Conservation (phyloP, 306 rosid genomes). For the Arachis stenosperma region DNA sequence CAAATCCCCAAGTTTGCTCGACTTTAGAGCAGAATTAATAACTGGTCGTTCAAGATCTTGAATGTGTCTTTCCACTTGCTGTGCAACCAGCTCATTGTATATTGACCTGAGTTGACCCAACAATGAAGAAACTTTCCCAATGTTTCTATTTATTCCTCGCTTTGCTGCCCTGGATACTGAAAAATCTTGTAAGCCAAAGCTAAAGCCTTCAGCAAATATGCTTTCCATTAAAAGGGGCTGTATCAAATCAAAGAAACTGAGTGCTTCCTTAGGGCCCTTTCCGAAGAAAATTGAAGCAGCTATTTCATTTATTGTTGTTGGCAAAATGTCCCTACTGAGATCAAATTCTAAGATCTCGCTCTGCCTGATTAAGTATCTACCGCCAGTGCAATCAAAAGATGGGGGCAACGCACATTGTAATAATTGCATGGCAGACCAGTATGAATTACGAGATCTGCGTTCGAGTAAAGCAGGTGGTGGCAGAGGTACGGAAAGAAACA, state of each 20-base stretch:
- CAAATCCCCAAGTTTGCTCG: constrained; percentile 70
- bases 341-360: constrained; percentile 72
- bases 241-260: constrained; percentile 65
- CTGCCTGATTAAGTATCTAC: constrained; percentile 56
- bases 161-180: constrained; percentile 53
- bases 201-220: constrained; percentile 79
- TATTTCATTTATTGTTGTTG: constrained; percentile 70
- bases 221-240: constrained; percentile 95
- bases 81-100: constrained; percentile 70
- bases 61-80: constrained; percentile 71
- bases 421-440: constrained; percentile 84
- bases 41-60: constrained; percentile 58
- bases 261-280: constrained; percentile 79
- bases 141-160: constrained; percentile 47
- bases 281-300: constrained; percentile 79
- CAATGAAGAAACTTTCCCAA: constrained; percentile 60
- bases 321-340: constrained; percentile 52
- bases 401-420: constrained; percentile 77
- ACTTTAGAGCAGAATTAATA: constrained; percentile 57
- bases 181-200: constrained; percentile 82
- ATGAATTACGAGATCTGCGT: constrained; percentile 50
- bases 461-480: constrained; percentile 69
- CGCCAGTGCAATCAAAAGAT: constrained; percentile 65
- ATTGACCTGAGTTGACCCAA: constrained; percentile 65
- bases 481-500: constrained; percentile 69